phyloP scores from a whole-genome alignment of 129 eudicot species.

The Heracleum sosnowskyi region DNA sequence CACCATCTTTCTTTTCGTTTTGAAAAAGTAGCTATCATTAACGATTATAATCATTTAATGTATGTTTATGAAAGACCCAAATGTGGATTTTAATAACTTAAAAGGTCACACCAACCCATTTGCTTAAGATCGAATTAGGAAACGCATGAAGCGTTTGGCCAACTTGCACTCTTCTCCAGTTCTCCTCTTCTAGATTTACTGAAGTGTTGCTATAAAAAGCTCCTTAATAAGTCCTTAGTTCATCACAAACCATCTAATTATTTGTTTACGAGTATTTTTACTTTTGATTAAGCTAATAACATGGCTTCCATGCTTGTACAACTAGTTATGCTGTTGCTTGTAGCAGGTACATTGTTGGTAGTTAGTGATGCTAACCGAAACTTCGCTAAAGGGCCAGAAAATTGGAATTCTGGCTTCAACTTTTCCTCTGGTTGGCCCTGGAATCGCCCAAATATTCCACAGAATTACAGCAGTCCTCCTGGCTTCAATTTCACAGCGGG shows the following conservation, averaged over 20 bases:
- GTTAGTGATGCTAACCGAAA: conserved; percentile 15
- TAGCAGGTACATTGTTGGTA: neutral
- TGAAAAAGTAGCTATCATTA: no score
- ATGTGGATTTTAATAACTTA: neutral
- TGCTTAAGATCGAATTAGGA: neutral
- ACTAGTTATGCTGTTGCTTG: neutral
- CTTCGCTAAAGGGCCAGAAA: neutral
- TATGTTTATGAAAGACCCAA: no score
- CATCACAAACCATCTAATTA: neutral
- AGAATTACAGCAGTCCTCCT: neutral
- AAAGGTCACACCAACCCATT: neutral
- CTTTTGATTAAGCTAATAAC: neutral
- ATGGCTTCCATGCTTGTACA: neutral
- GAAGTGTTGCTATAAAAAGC: neutral
- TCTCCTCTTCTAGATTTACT: neutral
- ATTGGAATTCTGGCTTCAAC: neutral
- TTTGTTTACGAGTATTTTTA: neutral
- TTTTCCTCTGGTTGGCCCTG: neutral
- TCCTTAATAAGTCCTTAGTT: neutral
- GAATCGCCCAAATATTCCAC: neutral
- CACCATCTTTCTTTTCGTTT: no score
- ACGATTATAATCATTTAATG: no score
- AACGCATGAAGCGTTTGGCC: neutral
- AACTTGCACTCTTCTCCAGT: neutral
- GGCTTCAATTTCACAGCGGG: conserved; percentile 8